Conservation (phyloP, 225 moss, liverwort and hornwort genomes). For the Pleurozium schreberi region DNA sequence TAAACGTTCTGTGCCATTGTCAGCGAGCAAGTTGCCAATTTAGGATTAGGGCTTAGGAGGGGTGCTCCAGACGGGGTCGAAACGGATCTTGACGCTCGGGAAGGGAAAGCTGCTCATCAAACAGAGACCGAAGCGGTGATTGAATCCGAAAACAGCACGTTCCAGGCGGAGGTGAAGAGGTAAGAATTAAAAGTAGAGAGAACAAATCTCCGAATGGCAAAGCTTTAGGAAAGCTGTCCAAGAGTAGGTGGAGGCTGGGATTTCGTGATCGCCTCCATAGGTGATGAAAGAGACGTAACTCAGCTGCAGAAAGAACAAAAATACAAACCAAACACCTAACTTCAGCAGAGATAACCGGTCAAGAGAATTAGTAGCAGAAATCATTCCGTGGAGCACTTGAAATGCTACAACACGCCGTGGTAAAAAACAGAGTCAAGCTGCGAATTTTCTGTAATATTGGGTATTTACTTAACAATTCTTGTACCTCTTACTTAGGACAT, state of each 20-base stretch:
- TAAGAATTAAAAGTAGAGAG: too few species aligned
- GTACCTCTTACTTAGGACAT: not conserved
- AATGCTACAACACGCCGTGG: not conserved
- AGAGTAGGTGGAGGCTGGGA: not conserved
- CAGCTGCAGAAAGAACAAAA: not conserved
- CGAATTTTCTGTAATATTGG: not conserved
- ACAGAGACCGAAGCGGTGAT: not conserved
- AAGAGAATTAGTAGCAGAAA: not conserved
- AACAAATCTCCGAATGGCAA: too few species aligned
- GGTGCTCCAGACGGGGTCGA: too few species aligned
- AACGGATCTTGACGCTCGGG: slow-evolving; percentile 27
- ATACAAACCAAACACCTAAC: not conserved
- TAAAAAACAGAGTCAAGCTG: not conserved
- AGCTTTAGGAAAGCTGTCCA: not conserved
- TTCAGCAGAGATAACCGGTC: not conserved
- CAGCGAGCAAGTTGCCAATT: not conserved
- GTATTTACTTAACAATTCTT: not conserved
- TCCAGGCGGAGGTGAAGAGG: slow-evolving; percentile 22
- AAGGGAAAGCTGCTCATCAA: slow-evolving; percentile 4
- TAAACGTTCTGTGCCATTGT: too few species aligned
- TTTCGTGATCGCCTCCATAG: not conserved
- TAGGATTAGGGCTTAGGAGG: not conserved
- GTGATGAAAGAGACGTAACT: not conserved
- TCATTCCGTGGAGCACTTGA: not conserved
- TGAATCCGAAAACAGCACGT: not conserved